Base-by-base conservation (phyloP, 2,329 filamentous ascomycete species). In the Fusarium fracticaudum region DNA sequence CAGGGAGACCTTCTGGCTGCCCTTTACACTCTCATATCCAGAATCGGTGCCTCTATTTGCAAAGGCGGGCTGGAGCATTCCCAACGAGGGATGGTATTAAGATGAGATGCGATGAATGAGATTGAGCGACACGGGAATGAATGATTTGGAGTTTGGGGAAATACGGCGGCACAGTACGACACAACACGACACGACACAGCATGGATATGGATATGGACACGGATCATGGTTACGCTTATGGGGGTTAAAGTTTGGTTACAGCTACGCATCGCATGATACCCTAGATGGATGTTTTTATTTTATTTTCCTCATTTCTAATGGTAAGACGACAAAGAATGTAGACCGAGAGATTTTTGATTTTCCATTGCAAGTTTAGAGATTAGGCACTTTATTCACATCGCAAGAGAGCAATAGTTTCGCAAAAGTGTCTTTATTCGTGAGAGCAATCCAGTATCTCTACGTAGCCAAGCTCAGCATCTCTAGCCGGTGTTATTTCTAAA, bases 11-110 rank as follows among this genome's bases (percentile, higher is more conserved):
- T 83, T 83, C 53, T 81, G 80, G 80, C 31, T 79, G 11, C 80
- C 80, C 3, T 82, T 83, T 50, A 77, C 78, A 5, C 38, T 78
- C 8, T 78, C 80, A 0, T 79, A 77, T 65, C 79, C 79, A 3
- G 77, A 79, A 24, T 74, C 76, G 0, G 66, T 78, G 12, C 73
- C 64, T 2, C 70, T 82, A 15, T 83, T 84, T 40, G 67, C 67
- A 8, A 69, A 66, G 12, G 80, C 80, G 4, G 82, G 82, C 68
- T 83, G 59, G 74, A 75, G 5, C 45, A 76, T 61, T 44, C 73
- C 53, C 51, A 64, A 51, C 45, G 73, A 63, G 20, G 64, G 45
- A 24, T 74, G 64, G 58, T 48, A 33, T 38, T 66, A 63, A 20
- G 51, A 40, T 6, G 24, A 50, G 41, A 33, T n/a, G 43, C 29